phyloP scores from a whole-genome alignment of 352 stramenopile species.

The Pythium phragmitis region DNA sequence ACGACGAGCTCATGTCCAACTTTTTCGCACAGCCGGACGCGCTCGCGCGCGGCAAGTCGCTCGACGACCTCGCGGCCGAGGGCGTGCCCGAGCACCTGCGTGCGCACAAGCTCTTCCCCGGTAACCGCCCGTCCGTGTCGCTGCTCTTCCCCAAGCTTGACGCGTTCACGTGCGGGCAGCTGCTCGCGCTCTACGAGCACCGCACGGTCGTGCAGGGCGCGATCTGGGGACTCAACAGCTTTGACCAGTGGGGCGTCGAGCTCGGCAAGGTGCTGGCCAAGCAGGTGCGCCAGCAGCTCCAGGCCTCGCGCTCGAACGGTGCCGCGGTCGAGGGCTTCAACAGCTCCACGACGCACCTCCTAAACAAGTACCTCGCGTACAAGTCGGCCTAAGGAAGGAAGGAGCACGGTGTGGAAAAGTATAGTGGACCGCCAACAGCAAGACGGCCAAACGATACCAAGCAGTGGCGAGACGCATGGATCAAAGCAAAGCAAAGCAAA shows the following conservation, averaged over 20 bases:
- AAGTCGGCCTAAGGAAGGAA: slow-evolving; percentile 49
- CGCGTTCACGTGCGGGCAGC: slow-evolving; percentile 93
- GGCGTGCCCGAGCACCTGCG: slow-evolving; percentile 90
- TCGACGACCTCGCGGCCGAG: slow-evolving; percentile 92
- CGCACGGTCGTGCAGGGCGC: slow-evolving; percentile 96
- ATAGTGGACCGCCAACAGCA: no score
- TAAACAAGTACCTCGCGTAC: slow-evolving; percentile 92
- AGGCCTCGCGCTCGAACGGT: slow-evolving; percentile 69
- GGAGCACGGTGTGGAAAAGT: background rate
- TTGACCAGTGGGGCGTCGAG: slow-evolving; percentile 98
- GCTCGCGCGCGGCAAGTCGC: slow-evolving; percentile 95
- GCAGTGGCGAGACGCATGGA: no score
- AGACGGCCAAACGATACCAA: no score
- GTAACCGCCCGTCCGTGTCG: slow-evolving; percentile 96
- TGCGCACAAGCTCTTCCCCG: slow-evolving; percentile 96
- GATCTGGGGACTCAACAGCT: slow-evolving; percentile 98
- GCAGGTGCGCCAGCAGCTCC: slow-evolving; percentile 91
- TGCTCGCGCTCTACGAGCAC: slow-evolving; percentile 99
- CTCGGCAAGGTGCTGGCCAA: slow-evolving; percentile 98
- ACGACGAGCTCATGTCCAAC: slow-evolving; percentile 99
- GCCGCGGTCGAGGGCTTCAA: slow-evolving; percentile 93
- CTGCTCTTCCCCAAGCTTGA: slow-evolving; percentile 97
- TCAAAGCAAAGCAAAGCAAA: no score
- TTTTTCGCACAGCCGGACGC: slow-evolving; percentile 99
- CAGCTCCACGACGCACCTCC: slow-evolving; percentile 87